Conservation (phyloP, 805 yeast genomes). For the Teunomyces funiuensis region DNA sequence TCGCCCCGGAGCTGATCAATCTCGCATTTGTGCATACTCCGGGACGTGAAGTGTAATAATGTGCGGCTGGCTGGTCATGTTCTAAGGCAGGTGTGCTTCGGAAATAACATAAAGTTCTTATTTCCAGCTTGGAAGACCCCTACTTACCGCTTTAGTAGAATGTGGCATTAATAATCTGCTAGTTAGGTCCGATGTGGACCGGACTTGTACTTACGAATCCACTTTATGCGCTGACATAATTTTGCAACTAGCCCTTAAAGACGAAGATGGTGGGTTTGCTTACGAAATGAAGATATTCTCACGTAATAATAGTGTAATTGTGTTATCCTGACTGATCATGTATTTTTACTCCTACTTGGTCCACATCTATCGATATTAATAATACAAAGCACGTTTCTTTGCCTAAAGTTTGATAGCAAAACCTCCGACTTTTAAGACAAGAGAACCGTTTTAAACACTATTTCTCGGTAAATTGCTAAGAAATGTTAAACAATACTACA, state of each 20-base stretch:
- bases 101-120: background rate
- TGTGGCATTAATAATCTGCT: background rate
- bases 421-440: no score
- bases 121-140: background rate
- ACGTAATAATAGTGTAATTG: no score
- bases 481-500: no score
- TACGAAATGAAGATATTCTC: background rate
- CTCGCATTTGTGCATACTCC: background rate
- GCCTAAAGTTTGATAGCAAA: no score
- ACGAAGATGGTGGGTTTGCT: background rate
- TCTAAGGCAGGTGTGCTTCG: background rate
- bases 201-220: slow-evolving; percentile 5
- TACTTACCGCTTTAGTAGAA: no score
- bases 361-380: no score
- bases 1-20: slow-evolving; percentile 1
- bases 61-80: background rate
- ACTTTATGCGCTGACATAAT: background rate
- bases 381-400: no score
- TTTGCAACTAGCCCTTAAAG: background rate
- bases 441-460: no score
- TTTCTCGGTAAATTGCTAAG: no score
- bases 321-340: no score
- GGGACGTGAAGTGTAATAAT: background rate
- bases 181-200: background rate
- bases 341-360: background rate